These are phyloP conservation scores for Cercospora berteroae DNA, from an alignment of 2,329 filamentous ascomycete genomes.

Conservation along the genomic window DNA sequence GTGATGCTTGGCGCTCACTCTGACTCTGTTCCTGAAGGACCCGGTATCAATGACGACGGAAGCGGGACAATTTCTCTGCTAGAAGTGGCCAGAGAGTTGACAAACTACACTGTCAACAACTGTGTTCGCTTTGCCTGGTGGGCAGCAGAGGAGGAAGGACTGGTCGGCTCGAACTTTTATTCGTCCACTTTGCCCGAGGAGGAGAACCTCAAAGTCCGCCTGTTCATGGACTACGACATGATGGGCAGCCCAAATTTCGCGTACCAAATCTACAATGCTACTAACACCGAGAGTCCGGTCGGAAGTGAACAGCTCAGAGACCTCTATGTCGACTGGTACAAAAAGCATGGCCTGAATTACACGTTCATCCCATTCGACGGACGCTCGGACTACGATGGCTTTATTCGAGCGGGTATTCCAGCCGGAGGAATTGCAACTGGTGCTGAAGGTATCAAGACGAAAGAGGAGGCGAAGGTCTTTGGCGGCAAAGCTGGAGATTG, in stretches of 20 bases:
- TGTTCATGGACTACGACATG: conserved; percentile 73
- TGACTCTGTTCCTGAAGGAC: conserved; percentile 51
- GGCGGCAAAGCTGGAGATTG: conserved; percentile 60
- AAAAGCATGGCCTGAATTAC: conserved; percentile 24
- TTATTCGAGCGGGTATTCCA: conserved; percentile 26
- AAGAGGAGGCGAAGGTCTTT: conserved; percentile 63
- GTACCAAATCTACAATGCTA: conserved; percentile 55
- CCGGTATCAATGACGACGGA: conserved; percentile 77
- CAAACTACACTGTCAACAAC: conserved; percentile 72
- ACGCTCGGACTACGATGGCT: conserved; percentile 27
- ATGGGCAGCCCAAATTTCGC: conserved; percentile 62
- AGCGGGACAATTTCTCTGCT: conserved; percentile 63
- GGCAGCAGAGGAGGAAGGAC: conserved; percentile 60
- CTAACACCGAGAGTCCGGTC: conserved; percentile 20
- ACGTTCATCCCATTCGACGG: conserved; percentile 28
- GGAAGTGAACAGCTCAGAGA: conserved; percentile 25
- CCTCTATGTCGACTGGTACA: conserved; percentile 25
- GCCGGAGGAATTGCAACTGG: conserved; percentile 33
- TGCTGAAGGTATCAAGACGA: conserved; percentile 68
- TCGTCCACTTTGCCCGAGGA: conserved; percentile 41
- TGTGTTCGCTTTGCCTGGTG: conserved; percentile 66
- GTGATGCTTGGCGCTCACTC: conserved; percentile 40
- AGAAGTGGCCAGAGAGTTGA: conserved; percentile 59
- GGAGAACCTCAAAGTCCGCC: conserved; percentile 59
- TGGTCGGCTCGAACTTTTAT: conserved; percentile 61